These are phyloP conservation scores for Hypoxylon sp. DNA, from an alignment of 2,329 filamentous ascomycete genomes.

Conservation along the genomic window DNA sequence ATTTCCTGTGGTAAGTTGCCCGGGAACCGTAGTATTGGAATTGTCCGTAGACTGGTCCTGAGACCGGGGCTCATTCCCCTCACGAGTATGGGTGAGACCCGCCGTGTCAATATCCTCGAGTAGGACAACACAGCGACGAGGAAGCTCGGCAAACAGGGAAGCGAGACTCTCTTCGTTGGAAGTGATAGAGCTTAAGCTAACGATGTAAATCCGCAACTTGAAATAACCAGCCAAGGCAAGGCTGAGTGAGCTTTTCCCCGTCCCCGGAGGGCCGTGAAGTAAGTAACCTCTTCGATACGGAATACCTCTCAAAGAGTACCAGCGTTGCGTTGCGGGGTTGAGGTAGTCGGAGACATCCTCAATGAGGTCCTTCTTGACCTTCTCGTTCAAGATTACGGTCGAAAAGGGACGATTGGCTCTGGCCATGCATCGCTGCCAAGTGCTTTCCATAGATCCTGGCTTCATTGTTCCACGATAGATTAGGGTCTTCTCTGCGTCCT, in stretches of 20 bases:
- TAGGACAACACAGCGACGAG: conserved; percentile 78
- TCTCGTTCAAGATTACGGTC: conserved; percentile 75
- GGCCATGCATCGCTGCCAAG: conserved; percentile 75
- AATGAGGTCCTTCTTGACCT: conserved; percentile 71
- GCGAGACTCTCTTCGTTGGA: conserved; percentile 77
- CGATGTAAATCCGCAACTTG: conserved; percentile 79
- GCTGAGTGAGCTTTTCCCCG: conserved; percentile 81
- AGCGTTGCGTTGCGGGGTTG: conserved; percentile 74
- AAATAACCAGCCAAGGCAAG: conserved; percentile 80
- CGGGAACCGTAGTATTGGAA: conserved; percentile 53
- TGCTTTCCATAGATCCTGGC: conserved; percentile 60
- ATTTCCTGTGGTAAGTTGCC: conserved; percentile 55
- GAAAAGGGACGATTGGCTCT: conserved; percentile 73
- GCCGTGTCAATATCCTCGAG: conserved; percentile 84
- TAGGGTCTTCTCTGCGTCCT: conserved; percentile 73
- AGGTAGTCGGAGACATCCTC: conserved; percentile 75
- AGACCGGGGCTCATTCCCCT: conserved; percentile 50
- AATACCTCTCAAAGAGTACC: conserved; percentile 88
- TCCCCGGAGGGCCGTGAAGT: conserved; percentile 84
- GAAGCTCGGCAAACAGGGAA: conserved; percentile 75
- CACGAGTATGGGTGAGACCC: conserved; percentile 74
- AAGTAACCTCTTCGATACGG: conserved; percentile 89
- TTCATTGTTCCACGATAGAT: conserved; percentile 73
- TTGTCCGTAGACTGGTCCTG: conserved; percentile 38
- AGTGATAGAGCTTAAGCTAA: conserved; percentile 74